These are phyloP conservation scores for Dioscorea alata DNA, from an alignment of 106 monocot species.

Conservation along the genomic window DNA sequence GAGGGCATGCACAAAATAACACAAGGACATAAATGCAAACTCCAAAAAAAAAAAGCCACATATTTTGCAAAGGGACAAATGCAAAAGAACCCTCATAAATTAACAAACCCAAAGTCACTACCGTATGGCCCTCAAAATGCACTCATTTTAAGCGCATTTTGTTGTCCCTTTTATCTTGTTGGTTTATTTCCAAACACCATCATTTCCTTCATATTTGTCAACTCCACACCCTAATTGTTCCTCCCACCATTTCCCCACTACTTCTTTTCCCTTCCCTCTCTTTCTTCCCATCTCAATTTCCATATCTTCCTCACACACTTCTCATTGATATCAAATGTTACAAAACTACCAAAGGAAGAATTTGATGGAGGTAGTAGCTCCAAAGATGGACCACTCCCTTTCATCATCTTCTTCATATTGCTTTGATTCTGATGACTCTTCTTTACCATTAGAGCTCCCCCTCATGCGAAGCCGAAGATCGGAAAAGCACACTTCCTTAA, in stretches of 20 bases:
- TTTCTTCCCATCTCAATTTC: neutral
- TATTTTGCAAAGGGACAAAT: no score
- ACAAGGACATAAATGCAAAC: no score
- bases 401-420: neutral
- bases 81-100: no score
- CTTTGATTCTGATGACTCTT: neutral
- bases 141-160: no score
- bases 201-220: no score
- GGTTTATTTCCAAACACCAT: no score
- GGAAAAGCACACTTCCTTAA: neutral
- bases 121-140: no score
- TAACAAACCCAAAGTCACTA: no score
- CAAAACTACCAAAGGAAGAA: neutral
- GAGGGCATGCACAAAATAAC: no score
- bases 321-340: neutral
- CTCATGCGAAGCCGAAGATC: constrained; percentile 1
- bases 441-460: constrained; percentile 5
- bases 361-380: neutral
- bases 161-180: no score
- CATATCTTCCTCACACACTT: neutral
- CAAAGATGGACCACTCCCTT: neutral
- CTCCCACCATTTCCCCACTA: neutral
- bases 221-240: no score
- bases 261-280: neutral
- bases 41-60: no score